A percentile compares a stretch with the other conserved stretches of the same genome.
phyloP scores from a whole-genome alignment of 2,329 filamentous ascomycete genomes.

The Fusarium siculi region DNA sequence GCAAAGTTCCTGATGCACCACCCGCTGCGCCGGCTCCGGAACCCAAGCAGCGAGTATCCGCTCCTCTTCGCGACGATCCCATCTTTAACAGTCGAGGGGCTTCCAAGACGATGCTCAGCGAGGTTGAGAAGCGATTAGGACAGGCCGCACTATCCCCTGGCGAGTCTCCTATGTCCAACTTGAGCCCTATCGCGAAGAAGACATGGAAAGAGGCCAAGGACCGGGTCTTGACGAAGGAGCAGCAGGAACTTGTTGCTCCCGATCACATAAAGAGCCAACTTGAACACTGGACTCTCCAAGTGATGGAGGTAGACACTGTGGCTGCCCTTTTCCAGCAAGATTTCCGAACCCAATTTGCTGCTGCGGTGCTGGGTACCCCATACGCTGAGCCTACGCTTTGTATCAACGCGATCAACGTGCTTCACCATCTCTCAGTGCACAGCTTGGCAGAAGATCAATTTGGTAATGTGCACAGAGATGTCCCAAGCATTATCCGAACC shows the following conservation, averaged over 20 bases:
- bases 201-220: constrained; percentile 60
- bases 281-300: constrained; percentile 57
- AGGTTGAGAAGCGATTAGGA: constrained; percentile 59
- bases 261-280: constrained; percentile 61
- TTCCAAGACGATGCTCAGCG: constrained; percentile 53
- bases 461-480: constrained; percentile 86
- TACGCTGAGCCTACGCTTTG: constrained; percentile 76
- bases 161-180: constrained; percentile 58
- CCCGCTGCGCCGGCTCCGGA: constrained; percentile 46
- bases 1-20: constrained; percentile 55
- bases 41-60: constrained; percentile 50
- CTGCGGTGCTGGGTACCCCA: constrained; percentile 78
- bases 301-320: constrained; percentile 62
- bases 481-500: constrained; percentile 77
- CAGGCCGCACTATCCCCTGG: constrained; percentile 60
- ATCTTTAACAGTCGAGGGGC: constrained; percentile 56
- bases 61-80: constrained; percentile 57
- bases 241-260: constrained; percentile 63
- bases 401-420: constrained; percentile 75
- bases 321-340: constrained; percentile 77
- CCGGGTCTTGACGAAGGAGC: constrained; percentile 61
- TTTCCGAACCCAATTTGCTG: constrained; percentile 71
- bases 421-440: constrained; percentile 75
- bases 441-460: constrained; percentile 84
- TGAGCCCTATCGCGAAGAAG: constrained; percentile 63